A percentile compares a stretch with the other conserved stretches of the same genome.
phyloP scores from a whole-genome alignment of 495 filamentous ascomycete genomes.

The Corynascus novoguineensis region DNA sequence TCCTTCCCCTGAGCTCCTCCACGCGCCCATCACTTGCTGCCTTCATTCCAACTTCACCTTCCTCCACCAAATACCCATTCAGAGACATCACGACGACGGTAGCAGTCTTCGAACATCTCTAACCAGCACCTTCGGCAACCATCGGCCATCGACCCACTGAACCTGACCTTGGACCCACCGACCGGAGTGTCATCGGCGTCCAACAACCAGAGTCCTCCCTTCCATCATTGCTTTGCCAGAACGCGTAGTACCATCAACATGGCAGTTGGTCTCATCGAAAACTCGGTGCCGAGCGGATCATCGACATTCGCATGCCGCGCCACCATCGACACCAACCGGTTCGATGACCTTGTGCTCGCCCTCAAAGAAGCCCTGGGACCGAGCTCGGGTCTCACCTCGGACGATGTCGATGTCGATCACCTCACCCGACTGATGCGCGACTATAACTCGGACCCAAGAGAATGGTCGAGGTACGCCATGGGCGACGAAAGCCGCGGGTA shows the following conservation, averaged over 20 bases:
- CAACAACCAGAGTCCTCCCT: not conserved
- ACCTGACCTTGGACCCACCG: not conserved
- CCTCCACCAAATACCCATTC: not conserved
- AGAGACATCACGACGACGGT: not conserved
- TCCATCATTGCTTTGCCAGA: not conserved
- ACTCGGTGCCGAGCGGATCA: conserved; percentile 3
- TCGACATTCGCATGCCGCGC: conserved; percentile 11
- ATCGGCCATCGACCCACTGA: conserved; percentile 4
- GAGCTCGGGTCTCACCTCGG: conserved; percentile 71
- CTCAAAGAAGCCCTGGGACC: conserved; percentile 68
- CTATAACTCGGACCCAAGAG: conserved; percentile 58
- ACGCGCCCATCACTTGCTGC: not conserved
- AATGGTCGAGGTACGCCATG: conserved; percentile 71
- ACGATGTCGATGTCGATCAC: conserved; percentile 66
- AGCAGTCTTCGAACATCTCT: not conserved
- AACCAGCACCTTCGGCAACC: conserved; percentile 4
- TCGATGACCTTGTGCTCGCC: conserved; percentile 67
- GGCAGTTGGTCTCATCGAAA: conserved; percentile 24
- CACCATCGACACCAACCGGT: conserved; percentile 37
- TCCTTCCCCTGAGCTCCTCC: conserved; percentile 1
- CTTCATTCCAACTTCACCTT: not conserved
- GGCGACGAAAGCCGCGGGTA: conserved; percentile 60
- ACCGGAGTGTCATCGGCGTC: not conserved
- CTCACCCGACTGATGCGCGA: conserved; percentile 63
- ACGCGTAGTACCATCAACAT: conserved; percentile 15